A percentile compares a stretch with the other conserved stretches of the same genome.
Conservation (phyloP, 192 early-diverging fungal genomes). For the Gonapodya sp. region DNA sequence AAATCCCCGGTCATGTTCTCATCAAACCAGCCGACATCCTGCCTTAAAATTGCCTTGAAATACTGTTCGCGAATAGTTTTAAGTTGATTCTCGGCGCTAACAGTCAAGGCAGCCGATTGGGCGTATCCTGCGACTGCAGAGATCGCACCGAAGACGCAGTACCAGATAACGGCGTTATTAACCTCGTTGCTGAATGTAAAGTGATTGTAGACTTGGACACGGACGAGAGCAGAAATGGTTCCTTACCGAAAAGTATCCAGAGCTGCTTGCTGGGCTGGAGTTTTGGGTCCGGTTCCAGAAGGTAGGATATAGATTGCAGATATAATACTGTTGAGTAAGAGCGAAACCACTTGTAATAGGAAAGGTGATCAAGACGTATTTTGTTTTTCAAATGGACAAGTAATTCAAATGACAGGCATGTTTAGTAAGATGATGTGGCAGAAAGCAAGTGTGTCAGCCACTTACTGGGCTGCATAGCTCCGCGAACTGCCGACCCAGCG, state of each 20-base stretch:
- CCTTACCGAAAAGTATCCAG: not conserved
- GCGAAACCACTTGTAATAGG: not conserved
- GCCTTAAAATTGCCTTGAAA: constrained; percentile 27
- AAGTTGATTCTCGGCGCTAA: not conserved
- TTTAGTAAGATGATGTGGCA: not conserved
- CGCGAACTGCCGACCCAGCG: not conserved
- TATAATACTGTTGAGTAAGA: not conserved
- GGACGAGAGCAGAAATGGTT: not conserved
- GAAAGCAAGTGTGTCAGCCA: not conserved
- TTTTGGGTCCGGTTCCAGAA: not conserved
- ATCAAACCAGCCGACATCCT: constrained; percentile 39
- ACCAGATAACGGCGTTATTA: not conserved
- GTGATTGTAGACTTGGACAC: not conserved
- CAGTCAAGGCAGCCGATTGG: not conserved
- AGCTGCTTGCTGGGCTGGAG: not conserved
- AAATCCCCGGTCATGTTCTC: constrained; percentile 31
- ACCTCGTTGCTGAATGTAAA: not conserved
- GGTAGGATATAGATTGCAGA: not conserved
- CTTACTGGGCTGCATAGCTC: not conserved
- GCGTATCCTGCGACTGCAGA: not conserved
- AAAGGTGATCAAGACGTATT: too few relatives aligned
- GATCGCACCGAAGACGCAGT: not conserved
- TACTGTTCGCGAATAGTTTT: constrained; percentile 26
- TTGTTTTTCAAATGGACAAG: too few relatives aligned
- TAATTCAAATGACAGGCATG: not conserved